Evolutionary conservation across 1,139 yeast species (phyloP).

Genomic region (Yamadazyma diospyri): DNA sequence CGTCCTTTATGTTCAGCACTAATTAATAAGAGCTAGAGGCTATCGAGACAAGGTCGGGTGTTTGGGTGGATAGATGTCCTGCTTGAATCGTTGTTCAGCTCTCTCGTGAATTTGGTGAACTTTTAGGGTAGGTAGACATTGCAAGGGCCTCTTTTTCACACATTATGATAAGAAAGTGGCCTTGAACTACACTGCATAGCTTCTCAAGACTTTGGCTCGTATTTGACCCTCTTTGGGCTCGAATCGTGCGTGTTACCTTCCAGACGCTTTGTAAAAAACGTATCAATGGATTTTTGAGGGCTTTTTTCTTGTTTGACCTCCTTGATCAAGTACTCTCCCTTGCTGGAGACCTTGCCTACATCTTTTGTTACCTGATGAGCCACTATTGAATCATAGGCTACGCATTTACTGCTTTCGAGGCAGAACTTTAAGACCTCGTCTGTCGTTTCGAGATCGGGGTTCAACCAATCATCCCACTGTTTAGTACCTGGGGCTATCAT

Average conservation of each 20-base stretch:
- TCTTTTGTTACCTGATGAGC: conserved; percentile 56
- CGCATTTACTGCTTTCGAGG: conserved; percentile 34
- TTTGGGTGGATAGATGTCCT: too few relatives aligned
- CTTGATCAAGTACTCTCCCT: conserved; percentile 44
- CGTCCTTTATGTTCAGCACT: too few relatives aligned
- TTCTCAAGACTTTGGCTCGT: conserved; percentile 2
- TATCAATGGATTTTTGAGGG: conserved; percentile 24
- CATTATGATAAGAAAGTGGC: too few relatives aligned
- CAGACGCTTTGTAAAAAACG: conserved; percentile 22
- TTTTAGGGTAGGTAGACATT: too few relatives aligned
- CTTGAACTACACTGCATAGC: neutral
- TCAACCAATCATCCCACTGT: conserved; percentile 63
- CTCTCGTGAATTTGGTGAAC: too few relatives aligned
- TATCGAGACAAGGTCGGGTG: too few relatives aligned
- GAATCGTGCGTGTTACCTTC: conserved; percentile 1
- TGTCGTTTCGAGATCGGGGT: conserved; percentile 42
- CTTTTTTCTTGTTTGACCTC: conserved; percentile 17
- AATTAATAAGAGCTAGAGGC: too few relatives aligned
- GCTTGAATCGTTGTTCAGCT: too few relatives aligned
- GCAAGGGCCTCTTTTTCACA: too few relatives aligned
- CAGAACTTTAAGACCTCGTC: conserved; percentile 31
- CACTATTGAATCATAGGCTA: conserved; percentile 41
- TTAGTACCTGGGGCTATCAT: conserved; percentile 55
- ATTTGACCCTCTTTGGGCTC: conserved; percentile 7
- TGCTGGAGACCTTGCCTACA: conserved; percentile 61